Percentiles rank a stretch among this genome's conserved stretches.
Evolutionary conservation across 352 stramenopile species (phyloP).

Genomic region (Phytophthora constricta): DNA sequence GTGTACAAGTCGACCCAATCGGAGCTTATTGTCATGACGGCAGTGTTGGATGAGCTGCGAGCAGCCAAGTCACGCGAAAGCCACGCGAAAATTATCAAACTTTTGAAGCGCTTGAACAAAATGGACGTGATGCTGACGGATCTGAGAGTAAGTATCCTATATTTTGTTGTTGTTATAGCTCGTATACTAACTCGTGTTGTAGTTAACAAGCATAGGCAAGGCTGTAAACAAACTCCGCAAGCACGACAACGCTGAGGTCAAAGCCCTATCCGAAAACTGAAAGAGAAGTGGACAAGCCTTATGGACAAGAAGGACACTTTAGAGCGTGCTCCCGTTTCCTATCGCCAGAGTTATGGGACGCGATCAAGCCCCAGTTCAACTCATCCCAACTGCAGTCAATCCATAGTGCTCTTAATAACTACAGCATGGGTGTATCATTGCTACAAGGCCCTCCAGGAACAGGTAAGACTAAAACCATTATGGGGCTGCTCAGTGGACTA

Average conservation of each 20-base stretch:
- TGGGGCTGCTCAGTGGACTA: slow-evolving; percentile 82
- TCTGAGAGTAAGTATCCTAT: slow-evolving; percentile 56
- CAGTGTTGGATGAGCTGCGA: slow-evolving; percentile 65
- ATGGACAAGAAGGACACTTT: slow-evolving; percentile 74
- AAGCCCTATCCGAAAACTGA: slow-evolving; percentile 54
- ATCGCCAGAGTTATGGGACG: slow-evolving; percentile 66
- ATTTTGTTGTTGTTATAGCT: not conserved
- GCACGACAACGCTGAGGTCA: slow-evolving; percentile 64
- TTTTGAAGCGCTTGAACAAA: slow-evolving; percentile 70
- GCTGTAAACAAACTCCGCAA: slow-evolving; percentile 87
- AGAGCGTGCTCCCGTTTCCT: slow-evolving; percentile 69
- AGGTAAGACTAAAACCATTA: slow-evolving; percentile 95
- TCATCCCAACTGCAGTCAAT: slow-evolving; percentile 88
- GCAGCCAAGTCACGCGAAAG: slow-evolving; percentile 28
- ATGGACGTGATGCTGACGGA: slow-evolving; percentile 84
- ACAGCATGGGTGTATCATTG: slow-evolving; percentile 81
- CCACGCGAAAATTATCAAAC: slow-evolving; percentile 56
- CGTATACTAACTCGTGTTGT: slow-evolving; percentile 16
- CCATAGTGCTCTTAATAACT: slow-evolving; percentile 89
- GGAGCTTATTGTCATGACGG: slow-evolving; percentile 70
- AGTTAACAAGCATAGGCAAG: slow-evolving; percentile 89
- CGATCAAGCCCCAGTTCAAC: slow-evolving; percentile 84
- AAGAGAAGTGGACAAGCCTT: slow-evolving; percentile 83
- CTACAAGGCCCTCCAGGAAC: slow-evolving; percentile 96
- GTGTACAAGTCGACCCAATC: slow-evolving; percentile 83